These are phyloP conservation scores for Brassica juncea DNA, from an alignment of 345 rosid genomes.

Conservation along the genomic window DNA sequence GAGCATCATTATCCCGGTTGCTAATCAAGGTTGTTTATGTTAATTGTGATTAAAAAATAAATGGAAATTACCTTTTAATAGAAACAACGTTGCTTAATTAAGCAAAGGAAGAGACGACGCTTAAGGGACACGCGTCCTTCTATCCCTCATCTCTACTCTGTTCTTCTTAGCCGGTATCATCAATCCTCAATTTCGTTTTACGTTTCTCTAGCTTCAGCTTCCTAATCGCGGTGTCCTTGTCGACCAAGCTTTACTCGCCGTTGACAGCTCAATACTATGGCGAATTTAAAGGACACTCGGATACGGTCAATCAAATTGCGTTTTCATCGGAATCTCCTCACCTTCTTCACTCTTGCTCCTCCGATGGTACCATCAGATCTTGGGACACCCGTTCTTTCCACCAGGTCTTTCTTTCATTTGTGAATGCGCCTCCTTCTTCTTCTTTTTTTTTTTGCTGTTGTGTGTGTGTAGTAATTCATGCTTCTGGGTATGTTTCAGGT, in stretches of 20 bases:
- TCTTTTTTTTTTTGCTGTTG: background rate
- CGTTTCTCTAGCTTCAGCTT: too few species aligned
- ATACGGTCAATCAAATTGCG: slow-evolving; percentile 62
- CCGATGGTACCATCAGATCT: slow-evolving; percentile 81
- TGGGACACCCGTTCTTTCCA: slow-evolving; percentile 74
- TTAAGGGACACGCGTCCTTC: too few species aligned
- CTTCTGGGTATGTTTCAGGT: slow-evolving; percentile 48
- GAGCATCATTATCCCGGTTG: too few species aligned
- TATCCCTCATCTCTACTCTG: too few species aligned
- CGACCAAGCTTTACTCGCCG: slow-evolving; percentile 88
- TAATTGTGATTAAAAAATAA: too few species aligned
- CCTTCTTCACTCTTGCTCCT: slow-evolving; percentile 81
- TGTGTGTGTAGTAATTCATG: background rate
- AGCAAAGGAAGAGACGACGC: too few species aligned
- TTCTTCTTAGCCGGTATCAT: too few species aligned
- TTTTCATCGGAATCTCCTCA: slow-evolving; percentile 69
- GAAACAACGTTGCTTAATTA: too few species aligned
- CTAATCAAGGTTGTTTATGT: too few species aligned
- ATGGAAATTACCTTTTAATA: too few species aligned
- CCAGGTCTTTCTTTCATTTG: slow-evolving; percentile 28
- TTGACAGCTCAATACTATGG: slow-evolving; percentile 79
- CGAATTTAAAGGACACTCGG: slow-evolving; percentile 75
- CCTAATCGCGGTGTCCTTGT: slow-evolving; percentile 79
- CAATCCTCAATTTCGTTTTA: too few species aligned
- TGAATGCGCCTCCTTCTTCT: background rate